A percentile compares a stretch with the other conserved stretches of the same genome.
phyloP scores from a whole-genome alignment of 768 basidiomycete genomes.

The Tylopilus sp. region DNA sequence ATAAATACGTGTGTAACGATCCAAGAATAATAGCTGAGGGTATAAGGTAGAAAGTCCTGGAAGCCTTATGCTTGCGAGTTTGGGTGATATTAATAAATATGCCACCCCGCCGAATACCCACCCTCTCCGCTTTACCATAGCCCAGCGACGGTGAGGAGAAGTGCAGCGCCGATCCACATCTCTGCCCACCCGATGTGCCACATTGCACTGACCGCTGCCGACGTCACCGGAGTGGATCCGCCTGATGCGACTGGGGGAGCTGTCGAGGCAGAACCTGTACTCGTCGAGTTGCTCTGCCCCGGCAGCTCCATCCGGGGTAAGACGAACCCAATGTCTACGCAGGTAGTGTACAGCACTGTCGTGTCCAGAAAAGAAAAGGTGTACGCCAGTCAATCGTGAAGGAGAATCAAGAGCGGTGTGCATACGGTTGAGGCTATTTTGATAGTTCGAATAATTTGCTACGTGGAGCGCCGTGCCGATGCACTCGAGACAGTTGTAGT shows the following conservation, averaged over 20 bases:
- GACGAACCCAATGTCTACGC: slow-evolving; percentile 24
- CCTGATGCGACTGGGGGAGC: background rate
- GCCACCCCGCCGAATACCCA: background rate
- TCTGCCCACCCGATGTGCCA: background rate
- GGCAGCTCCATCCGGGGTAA: slow-evolving; percentile 24
- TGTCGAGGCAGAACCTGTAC: background rate
- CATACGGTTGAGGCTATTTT: slow-evolving; percentile 36
- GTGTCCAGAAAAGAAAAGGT: background rate
- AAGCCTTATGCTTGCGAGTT: background rate
- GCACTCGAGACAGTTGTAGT: slow-evolving; percentile 43
- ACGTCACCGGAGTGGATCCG: background rate
- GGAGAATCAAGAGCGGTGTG: background rate
- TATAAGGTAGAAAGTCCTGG: slow-evolving; percentile 9
- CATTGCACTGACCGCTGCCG: background rate
- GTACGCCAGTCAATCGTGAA: background rate
- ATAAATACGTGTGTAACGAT: background rate
- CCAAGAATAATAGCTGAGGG: slow-evolving; percentile 4
- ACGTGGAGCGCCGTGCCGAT: slow-evolving; percentile 27
- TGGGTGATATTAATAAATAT: background rate
- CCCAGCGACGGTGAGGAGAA: slow-evolving; percentile 6
- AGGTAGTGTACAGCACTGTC: slow-evolving; percentile 24
- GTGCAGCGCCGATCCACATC: slow-evolving; percentile 1
- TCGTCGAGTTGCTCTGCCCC: slow-evolving; percentile 21
- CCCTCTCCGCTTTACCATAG: slow-evolving; percentile 9
- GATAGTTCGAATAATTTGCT: slow-evolving; percentile 28